Evolutionary conservation across 108 stramenopile genomes (phyloP).

Genomic region (Chaetoceros tenuissimus): DNA sequence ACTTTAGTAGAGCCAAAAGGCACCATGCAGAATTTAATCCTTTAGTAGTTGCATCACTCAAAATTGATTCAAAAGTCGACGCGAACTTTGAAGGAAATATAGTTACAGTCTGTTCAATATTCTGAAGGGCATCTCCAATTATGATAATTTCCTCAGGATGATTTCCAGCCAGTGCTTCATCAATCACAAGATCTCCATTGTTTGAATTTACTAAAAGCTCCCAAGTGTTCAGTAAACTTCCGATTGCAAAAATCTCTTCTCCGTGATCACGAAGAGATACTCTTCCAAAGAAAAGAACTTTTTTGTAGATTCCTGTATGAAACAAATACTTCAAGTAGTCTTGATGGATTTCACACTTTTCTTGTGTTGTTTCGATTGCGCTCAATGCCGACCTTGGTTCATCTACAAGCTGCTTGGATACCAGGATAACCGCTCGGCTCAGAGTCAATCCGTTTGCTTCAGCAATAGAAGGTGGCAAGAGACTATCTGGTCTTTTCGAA

Average conservation of each 20-base stretch:
- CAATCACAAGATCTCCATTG: neutral
- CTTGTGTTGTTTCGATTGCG: conserved; percentile 6
- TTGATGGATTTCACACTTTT: conserved; percentile 18
- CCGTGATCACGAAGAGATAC: conserved; percentile 23
- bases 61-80: no score
- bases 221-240: conserved; percentile 11
- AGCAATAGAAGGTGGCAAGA: neutral
- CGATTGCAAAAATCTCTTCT: conserved; percentile 19
- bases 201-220: neutral
- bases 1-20: neutral
- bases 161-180: neutral
- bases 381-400: neutral
- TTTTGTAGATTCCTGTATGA: conserved; percentile 19
- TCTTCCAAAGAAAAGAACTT: conserved; percentile 14
- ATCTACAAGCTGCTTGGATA: neutral
- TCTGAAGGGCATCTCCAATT: neutral
- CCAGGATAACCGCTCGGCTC: neutral
- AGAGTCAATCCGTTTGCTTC: neutral
- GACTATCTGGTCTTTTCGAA: neutral
- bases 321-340: conserved; percentile 23
- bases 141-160: neutral
- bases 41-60: no score
- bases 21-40: neutral
- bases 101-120: neutral
- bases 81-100: neutral